Conservation (phyloP, 257 asterid species). For the Scutellaria minor region DNA sequence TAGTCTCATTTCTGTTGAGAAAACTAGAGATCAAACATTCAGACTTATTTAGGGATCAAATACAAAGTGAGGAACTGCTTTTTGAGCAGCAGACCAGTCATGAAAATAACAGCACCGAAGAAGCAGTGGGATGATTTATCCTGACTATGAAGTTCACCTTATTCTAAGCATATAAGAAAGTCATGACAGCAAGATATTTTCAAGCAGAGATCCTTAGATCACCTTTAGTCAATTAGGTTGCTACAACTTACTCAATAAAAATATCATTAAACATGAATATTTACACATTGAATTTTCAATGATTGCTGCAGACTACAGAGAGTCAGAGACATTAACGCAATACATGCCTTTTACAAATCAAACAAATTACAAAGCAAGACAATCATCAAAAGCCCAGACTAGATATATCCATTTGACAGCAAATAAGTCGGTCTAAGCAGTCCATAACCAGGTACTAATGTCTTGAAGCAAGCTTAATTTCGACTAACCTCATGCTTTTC, state of each 20-base stretch:
- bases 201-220: constrained; percentile 16
- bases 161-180: constrained; percentile 7
- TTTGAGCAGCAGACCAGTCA: background rate
- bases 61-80: constrained; percentile 18
- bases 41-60: constrained; percentile 13
- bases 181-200: background rate
- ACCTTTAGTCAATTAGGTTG: constrained; percentile 12
- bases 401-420: background rate
- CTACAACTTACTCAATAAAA: constrained; percentile 11
- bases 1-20: constrained; percentile 1
- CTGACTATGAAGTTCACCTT: constrained; percentile 9
- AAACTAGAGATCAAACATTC: constrained; percentile 4
- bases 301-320: background rate
- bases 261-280: constrained; percentile 5
- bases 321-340: background rate
- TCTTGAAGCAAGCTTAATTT: constrained; percentile 20
- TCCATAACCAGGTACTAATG: constrained; percentile 5
- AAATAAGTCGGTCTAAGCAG: background rate
- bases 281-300: background rate
- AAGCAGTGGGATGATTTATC: constrained; percentile 21
- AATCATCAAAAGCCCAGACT: constrained; percentile 4
- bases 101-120: constrained; percentile 20
- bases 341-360: background rate
- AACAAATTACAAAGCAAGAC: constrained; percentile 2
- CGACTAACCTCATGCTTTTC: constrained; percentile 9